phyloP scores from a whole-genome alignment of 2,329 filamentous ascomycete species.

The Microcyclospora tardicrescens region DNA sequence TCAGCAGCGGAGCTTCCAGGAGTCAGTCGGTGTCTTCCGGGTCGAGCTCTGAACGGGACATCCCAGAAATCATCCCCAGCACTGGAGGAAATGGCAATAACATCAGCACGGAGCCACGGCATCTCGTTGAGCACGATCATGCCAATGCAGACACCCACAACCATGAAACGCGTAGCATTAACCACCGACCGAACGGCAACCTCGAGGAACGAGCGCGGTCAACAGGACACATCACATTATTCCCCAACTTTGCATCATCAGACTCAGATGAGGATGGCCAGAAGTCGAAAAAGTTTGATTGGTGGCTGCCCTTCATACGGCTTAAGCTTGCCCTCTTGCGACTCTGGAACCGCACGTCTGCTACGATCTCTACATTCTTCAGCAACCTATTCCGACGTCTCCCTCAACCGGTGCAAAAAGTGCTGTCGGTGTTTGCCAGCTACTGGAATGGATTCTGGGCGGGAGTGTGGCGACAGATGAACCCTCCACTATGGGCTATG shows the following conservation, averaged over 20 bases:
- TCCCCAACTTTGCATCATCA: conserved; percentile 22
- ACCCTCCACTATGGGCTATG: conserved; percentile 97
- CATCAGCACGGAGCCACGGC: conserved; percentile 25
- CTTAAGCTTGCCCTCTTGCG: conserved; percentile 8
- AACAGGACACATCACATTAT: conserved; percentile 41
- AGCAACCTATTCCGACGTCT: conserved; percentile 35
- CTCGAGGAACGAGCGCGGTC: conserved; percentile 22
- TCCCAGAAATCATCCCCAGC: conserved; percentile 19
- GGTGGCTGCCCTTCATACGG: conserved; percentile 8
- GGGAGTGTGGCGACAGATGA: conserved; percentile 90
- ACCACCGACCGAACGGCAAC: conserved; percentile 3
- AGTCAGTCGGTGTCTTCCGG: conserved; percentile 11
- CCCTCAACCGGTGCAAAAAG: conserved; percentile 40
- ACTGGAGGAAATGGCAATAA: conserved; percentile 39
- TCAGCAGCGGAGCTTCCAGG: conserved; percentile 29
- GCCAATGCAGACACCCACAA: too few relatives aligned
- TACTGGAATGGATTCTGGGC: conserved; percentile 40
- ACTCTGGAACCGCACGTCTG: conserved; percentile 14
- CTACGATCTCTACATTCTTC: conserved; percentile 21
- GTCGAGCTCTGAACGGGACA: conserved; percentile 20
- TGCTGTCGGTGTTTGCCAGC: conserved; percentile 30
- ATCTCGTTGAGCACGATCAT: conserved; percentile 18
- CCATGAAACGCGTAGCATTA: conserved; percentile 9
- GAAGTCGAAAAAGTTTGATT: too few relatives aligned
- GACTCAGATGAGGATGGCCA: conserved; percentile 2